Percentiles rank a stretch among this genome's conserved stretches.
Conservation (phyloP, 345 rosid genomes). For the Rhodamnia rubescens region DNA sequence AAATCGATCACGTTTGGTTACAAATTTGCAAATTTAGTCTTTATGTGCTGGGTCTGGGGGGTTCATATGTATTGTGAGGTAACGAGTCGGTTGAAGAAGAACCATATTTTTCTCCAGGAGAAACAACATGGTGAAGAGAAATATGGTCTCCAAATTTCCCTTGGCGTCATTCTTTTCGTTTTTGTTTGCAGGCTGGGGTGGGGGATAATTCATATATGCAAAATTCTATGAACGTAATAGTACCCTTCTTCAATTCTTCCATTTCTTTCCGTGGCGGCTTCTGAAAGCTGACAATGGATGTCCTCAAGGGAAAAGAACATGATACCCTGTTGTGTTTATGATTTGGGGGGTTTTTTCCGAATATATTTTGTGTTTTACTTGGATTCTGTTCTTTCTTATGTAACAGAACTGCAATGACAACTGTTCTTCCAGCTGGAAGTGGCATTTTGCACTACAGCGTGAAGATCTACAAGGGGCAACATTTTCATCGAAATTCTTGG, state of each 20-base stretch:
- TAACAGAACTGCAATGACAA: conserved; percentile 36
- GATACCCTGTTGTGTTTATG: neutral
- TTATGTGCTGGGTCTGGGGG: no score
- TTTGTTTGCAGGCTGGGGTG: neutral
- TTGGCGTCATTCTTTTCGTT: neutral
- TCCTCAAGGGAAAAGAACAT: neutral
- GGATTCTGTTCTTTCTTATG: neutral
- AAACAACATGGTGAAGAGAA: neutral
- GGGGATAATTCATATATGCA: neutral
- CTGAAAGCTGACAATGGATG: neutral
- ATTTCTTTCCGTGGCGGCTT: neutral
- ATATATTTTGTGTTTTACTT: neutral
- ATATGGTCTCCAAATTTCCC: neutral
- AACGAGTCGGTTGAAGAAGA: neutral
- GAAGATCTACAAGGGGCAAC: conserved; percentile 17
- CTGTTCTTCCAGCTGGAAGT: conserved; percentile 36
- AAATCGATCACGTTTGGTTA: neutral
- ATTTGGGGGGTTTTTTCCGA: neutral
- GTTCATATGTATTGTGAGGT: neutral
- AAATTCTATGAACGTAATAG: neutral
- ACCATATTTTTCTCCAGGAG: neutral
- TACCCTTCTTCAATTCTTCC: neutral
- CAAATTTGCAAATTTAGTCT: neutral
- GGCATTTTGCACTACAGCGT: conserved; percentile 22
- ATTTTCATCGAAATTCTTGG: conserved; percentile 26